These are phyloP conservation scores for Cyclotella kingstonii DNA, from an alignment of 108 stramenopile genomes.

Conservation along the genomic window DNA sequence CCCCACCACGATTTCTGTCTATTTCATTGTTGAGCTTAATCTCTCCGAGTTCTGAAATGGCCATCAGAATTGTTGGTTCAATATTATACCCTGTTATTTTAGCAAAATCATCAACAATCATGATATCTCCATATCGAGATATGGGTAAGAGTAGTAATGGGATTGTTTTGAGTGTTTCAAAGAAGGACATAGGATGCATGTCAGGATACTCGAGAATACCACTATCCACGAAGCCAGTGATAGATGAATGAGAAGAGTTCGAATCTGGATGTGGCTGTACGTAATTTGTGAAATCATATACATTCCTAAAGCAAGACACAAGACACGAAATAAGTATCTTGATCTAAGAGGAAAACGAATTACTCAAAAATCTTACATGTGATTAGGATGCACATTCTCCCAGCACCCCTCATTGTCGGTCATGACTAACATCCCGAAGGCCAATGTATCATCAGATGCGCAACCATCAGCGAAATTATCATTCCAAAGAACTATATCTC, in stretches of 20 bases:
- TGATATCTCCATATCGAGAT: slow-evolving; percentile 36
- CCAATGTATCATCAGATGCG: slow-evolving; percentile 14
- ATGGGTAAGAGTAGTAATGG: slow-evolving; percentile 1
- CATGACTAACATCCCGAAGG: slow-evolving; percentile 44
- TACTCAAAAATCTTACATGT: slow-evolving; percentile 39
- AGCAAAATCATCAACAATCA: slow-evolving; percentile 37
- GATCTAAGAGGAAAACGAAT: neutral
- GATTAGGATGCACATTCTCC: slow-evolving; percentile 53
- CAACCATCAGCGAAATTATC: slow-evolving; percentile 23
- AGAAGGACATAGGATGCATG: slow-evolving; percentile 33
- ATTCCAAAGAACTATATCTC: slow-evolving; percentile 41
- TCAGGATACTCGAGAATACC: slow-evolving; percentile 34
- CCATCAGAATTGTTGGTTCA: slow-evolving; percentile 11
- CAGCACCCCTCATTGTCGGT: slow-evolving; percentile 40
- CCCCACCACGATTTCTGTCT: slow-evolving; percentile 20
- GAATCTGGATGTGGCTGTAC: slow-evolving; percentile 16
- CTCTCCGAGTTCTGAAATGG: slow-evolving; percentile 20
- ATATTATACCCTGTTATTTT: slow-evolving; percentile 6
- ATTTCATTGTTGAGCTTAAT: slow-evolving; percentile 20
- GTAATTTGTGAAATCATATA: slow-evolving; percentile 40
- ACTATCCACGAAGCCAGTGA: slow-evolving; percentile 14
- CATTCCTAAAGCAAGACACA: slow-evolving; percentile 5
- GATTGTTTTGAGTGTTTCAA: slow-evolving; percentile 20
- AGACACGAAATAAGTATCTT: neutral
- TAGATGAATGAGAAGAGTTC: slow-evolving; percentile 16